These are phyloP conservation scores for Leishmania mexicana DNA, from an alignment of 208 protist species.

Conservation along the genomic window DNA sequence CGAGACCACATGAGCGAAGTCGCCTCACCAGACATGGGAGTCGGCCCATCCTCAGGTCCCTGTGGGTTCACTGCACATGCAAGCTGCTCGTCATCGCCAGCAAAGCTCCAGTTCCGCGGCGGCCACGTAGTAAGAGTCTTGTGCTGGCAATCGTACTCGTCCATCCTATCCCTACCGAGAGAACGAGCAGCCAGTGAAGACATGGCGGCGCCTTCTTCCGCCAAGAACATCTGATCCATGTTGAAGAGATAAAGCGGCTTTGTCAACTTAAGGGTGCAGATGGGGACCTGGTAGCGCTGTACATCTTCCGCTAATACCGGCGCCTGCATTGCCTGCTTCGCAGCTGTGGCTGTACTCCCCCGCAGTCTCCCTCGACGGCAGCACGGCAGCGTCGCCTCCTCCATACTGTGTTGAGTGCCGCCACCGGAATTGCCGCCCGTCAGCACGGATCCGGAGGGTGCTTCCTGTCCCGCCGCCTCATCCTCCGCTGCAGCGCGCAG, in stretches of 20 bases:
- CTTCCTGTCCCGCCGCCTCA: neutral
- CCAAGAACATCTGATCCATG: slow-evolving; percentile 48
- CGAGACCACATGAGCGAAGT: neutral
- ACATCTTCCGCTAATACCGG: neutral
- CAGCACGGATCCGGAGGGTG: neutral
- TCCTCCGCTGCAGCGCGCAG: neutral
- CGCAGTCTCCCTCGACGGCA: neutral
- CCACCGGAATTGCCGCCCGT: neutral
- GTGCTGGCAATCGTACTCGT: neutral
- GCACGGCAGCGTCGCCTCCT: neutral
- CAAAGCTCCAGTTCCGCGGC: neutral
- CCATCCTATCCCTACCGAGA: neutral
- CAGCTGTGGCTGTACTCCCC: neutral
- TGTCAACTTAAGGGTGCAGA: slow-evolving; percentile 32
- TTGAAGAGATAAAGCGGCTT: slow-evolving; percentile 50
- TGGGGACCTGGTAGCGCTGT: slow-evolving; percentile 38
- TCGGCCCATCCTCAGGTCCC: neutral
- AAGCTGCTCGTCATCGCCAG: neutral
- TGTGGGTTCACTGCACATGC: neutral
- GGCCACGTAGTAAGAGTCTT: neutral
- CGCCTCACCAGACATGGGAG: neutral
- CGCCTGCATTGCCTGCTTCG: neutral
- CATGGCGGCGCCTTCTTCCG: neutral
- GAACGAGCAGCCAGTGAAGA: neutral
- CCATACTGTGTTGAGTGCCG: neutral